Evolutionary conservation across 2,329 filamentous ascomycete genomes (phyloP).

Genomic region (Alternaria longipes): DNA sequence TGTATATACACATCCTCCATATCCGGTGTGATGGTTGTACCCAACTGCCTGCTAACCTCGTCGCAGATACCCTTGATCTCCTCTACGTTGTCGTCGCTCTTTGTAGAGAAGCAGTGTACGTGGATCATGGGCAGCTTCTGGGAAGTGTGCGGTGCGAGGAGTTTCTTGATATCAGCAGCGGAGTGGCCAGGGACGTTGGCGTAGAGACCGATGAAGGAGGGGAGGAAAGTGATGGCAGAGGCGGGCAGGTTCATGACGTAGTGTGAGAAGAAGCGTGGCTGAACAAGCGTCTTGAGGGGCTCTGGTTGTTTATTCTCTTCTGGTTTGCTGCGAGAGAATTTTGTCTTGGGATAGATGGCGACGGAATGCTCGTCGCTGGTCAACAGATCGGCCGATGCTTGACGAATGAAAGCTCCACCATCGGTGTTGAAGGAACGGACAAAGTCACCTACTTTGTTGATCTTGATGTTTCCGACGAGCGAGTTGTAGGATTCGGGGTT

Average conservation of each 20-base stretch:
- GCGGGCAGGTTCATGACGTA: constrained; percentile 99
- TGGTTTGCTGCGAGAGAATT: constrained; percentile 37
- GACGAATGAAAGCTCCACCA: constrained; percentile 80
- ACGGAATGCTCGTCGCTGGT: constrained; percentile 65
- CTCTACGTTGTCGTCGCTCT: constrained; percentile 76
- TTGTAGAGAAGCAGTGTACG: constrained; percentile 91
- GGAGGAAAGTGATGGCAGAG: constrained; percentile 84
- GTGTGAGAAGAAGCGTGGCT: constrained; percentile 84
- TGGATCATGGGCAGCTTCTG: constrained; percentile 80
- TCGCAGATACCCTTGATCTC: constrained; percentile 68
- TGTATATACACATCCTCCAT: constrained; percentile 66
- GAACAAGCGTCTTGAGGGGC: constrained; percentile 52
- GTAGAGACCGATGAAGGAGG: constrained; percentile 81
- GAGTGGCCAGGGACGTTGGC: constrained; percentile 58
- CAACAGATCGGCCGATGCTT: constrained; percentile 68
- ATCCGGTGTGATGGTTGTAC: constrained; percentile 65
- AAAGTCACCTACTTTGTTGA: constrained; percentile 80
- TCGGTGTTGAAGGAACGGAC: constrained; percentile 84
- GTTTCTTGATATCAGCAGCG: constrained; percentile 35
- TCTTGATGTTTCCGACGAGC: constrained; percentile 72
- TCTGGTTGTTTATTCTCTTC: constrained; percentile 32
- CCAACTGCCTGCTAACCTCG: constrained; percentile 70
- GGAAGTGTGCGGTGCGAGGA: constrained; percentile 53
- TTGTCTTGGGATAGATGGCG: constrained; percentile 49
- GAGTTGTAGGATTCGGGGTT: constrained; percentile 87